Conservation (phyloP, 1,284 basidiomycete genomes). For the Neonothopanus nambi region DNA sequence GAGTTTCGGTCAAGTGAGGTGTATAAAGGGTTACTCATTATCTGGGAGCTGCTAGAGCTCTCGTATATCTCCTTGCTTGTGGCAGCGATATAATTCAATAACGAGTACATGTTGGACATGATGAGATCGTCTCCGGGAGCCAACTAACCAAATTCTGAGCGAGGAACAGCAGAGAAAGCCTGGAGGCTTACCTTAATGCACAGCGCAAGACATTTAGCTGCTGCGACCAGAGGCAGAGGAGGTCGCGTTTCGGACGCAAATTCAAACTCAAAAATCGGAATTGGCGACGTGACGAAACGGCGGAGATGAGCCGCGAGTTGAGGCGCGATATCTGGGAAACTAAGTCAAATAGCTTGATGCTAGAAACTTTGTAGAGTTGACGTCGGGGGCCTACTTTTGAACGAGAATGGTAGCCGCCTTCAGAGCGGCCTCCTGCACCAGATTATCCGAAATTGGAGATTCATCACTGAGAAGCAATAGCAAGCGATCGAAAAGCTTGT, state of each 20-base stretch:
- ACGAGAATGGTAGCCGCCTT: conserved; percentile 82
- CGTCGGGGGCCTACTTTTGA: conserved; percentile 58
- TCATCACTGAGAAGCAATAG: conserved; percentile 79
- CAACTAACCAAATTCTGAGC: conserved; percentile 44
- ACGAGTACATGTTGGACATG: conserved; percentile 94
- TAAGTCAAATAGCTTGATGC: conserved; percentile 29
- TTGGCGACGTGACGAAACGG: conserved; percentile 85
- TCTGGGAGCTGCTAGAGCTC: conserved; percentile 39
- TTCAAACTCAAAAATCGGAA: conserved; percentile 87
- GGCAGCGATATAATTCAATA: conserved; percentile 87
- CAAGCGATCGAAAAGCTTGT: conserved; percentile 70
- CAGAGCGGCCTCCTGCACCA: conserved; percentile 85
- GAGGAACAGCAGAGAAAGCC: background rate
- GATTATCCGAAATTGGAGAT: conserved; percentile 77
- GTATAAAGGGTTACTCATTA: conserved; percentile 43
- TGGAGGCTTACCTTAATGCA: conserved; percentile 73
- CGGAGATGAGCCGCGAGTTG: conserved; percentile 82
- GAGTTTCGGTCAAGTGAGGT: conserved; percentile 45
- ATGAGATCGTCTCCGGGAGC: conserved; percentile 88
- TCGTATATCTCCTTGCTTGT: conserved; percentile 77
- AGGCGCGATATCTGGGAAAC: conserved; percentile 79
- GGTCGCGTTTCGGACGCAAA: conserved; percentile 74
- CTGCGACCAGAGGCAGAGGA: conserved; percentile 78
- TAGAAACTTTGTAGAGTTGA: background rate
- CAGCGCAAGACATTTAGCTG: conserved; percentile 86